A percentile compares a stretch with the other conserved stretches of the same genome.
Conservation (phyloP, 305 asterid species). For the Fraxinus platypoda region DNA sequence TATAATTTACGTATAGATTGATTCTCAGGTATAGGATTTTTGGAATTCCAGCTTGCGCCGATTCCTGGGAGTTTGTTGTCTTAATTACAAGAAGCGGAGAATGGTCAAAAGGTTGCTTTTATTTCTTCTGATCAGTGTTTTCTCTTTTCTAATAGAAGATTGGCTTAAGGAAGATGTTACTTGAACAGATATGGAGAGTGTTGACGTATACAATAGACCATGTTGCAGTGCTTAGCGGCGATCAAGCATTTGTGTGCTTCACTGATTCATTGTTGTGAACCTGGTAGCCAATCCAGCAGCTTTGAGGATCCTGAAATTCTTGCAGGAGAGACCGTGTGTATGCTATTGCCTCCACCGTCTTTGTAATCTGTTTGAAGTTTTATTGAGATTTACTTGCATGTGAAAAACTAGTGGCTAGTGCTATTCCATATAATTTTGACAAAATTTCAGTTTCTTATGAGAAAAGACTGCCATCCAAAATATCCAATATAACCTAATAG, state of each 20-base stretch:
- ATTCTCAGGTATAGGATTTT: constrained; percentile 19
- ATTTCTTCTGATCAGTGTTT: not conserved
- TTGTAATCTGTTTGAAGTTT: not conserved
- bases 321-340: constrained; percentile 96
- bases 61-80: constrained; percentile 13
- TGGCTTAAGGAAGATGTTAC: constrained; percentile 3
- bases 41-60: constrained; percentile 9
- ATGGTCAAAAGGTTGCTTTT: constrained; percentile 67
- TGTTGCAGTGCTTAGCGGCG: constrained; percentile 93
- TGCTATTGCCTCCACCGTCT: constrained; percentile 32
- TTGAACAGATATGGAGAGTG: constrained; percentile 76
- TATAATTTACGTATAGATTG: not conserved
- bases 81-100: constrained; percentile 47
- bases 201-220: constrained; percentile 66
- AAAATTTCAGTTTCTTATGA: not conserved
- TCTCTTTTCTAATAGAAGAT: constrained; percentile 7
- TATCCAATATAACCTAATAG: not conserved
- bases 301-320: constrained; percentile 95
- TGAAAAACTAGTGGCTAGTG: not conserved
- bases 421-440: not conserved
- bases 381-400: not conserved
- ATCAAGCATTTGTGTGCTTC: constrained; percentile 82
- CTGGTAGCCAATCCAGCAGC: constrained; percentile 74
- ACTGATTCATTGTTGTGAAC: constrained; percentile 77
- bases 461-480: constrained; percentile 4